Conservation (phyloP, 2,329 filamentous ascomycete genomes). For the Fusarium brevicatenulatum region DNA sequence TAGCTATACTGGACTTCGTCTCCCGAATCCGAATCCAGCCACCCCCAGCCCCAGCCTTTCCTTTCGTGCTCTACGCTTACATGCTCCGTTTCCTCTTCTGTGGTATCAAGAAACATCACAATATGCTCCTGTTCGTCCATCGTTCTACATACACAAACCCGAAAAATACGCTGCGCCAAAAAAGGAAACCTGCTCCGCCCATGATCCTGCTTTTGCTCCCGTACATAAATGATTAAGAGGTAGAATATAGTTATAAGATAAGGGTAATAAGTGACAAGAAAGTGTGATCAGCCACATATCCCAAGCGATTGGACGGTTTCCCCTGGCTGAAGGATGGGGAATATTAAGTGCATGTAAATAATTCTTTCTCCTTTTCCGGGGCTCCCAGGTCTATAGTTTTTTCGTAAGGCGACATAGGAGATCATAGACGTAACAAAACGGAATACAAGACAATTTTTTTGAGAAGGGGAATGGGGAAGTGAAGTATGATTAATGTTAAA, state of each 20-base stretch:
- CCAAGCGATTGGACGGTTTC: constrained; percentile 41
- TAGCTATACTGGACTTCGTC: constrained; percentile 1
- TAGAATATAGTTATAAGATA: constrained; percentile 30
- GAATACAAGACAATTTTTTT: constrained; percentile 30
- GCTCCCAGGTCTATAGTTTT: constrained; percentile 42
- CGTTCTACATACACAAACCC: constrained; percentile 30
- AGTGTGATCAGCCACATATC: constrained; percentile 39
- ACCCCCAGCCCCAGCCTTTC: not conserved
- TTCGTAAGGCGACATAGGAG: constrained; percentile 43
- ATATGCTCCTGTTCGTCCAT: constrained; percentile 19
- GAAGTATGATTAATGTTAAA: constrained; percentile 32
- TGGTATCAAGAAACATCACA: constrained; percentile 9
- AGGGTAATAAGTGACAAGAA: constrained; percentile 35
- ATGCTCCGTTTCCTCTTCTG: not conserved
- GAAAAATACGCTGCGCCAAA: constrained; percentile 34
- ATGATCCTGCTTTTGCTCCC: constrained; percentile 25
- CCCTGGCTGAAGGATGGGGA: constrained; percentile 38
- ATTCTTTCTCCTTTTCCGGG: constrained; percentile 42
- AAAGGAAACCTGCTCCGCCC: constrained; percentile 25
- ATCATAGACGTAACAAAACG: constrained; percentile 39
- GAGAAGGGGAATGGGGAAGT: constrained; percentile 25
- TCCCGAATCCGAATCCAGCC: not conserved
- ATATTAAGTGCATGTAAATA: constrained; percentile 44
- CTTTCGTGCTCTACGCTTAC: constrained; percentile 13
- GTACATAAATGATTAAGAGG: constrained; percentile 31